Evolutionary conservation across 306 rosid genomes (phyloP), one percentile per base, ranked within the genome.

Genomic region (Trifolium repens): DNA sequence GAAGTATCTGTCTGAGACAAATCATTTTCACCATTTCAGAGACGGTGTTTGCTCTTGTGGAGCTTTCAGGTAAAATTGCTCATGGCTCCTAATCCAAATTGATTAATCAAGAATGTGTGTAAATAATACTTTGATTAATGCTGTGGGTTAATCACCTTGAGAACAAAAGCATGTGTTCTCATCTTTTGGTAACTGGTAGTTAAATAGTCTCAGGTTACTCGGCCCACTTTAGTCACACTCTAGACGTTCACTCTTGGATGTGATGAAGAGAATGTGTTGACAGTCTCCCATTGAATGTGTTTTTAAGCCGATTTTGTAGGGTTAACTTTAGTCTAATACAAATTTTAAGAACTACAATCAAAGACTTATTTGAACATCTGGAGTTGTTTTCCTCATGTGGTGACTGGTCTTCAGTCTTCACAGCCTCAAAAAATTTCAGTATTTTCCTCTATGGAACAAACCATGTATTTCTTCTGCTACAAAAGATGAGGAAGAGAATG

Each of bases 401-500:
- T 30, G 34, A 30, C 34, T 30, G 34, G 24, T 22, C 24, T 22
- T 22, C 24, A 22, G 34, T 30, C 34, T 30, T 30, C 34, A 30
- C 34, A 30, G 34, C 34, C 34, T 30, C 34, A 30, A 30, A 30
- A 30, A 30, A 30, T 32, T 32, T 32, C 35, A 4, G 35, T 32
- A 32, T 32, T 32, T 32, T 32, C 35, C 5, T 32, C 35, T 32
- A 4, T 32, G 35, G 35, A 4, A 32, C 35, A 32, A 32, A 32
- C 35, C 35, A 32, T 32, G 35, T 32, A 32, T 4, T 32, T 32
- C 35, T 32, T 32, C 90, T 40, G 88, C 98, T 30, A 92, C 99
- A 9, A 96, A 85, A 79, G 99, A 89, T 67, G 99, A 96, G 83
- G 91, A 92, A 81, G 94, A 96, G 44, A 96, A 96, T 71, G 97